phyloP scores from a whole-genome alignment of 2,329 filamentous ascomycete genomes.

The Phaeosphaeriaceae sp. region DNA sequence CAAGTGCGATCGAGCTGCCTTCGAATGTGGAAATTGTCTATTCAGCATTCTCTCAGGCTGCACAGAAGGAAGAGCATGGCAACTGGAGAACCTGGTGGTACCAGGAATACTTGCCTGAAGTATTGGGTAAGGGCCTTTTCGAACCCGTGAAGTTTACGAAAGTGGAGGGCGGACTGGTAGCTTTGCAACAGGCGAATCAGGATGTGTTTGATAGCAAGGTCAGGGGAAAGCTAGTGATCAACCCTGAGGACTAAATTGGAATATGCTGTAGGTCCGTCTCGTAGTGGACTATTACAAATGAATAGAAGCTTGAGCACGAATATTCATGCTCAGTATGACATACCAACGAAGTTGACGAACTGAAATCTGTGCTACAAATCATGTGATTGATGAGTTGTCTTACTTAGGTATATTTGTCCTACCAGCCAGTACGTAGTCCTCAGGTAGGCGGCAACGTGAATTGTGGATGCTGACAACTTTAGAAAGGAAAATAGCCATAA shows the following conservation, averaged over 20 bases:
- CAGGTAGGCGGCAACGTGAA: too few species aligned
- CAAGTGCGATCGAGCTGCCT: constrained; percentile 27
- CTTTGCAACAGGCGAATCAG: constrained; percentile 29
- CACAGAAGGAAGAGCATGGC: constrained; percentile 26
- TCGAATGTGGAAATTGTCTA: constrained; percentile 32
- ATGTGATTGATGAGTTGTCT: too few species aligned
- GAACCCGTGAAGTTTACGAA: constrained; percentile 32
- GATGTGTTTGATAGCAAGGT: constrained; percentile 32
- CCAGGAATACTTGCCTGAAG: constrained; percentile 31
- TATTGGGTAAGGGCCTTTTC: constrained; percentile 25
- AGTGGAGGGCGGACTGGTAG: constrained; percentile 27
- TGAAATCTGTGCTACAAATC: too few species aligned
- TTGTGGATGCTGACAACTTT: too few species aligned
- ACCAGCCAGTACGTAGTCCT: too few species aligned
- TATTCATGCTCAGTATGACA: too few species aligned
- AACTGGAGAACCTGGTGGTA: constrained; percentile 35
- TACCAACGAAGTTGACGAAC: too few species aligned
- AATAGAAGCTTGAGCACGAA: too few species aligned
- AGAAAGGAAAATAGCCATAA: too few species aligned
- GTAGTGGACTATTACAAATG: too few species aligned
- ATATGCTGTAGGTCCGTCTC: too few species aligned
- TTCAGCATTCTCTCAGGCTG: constrained; percentile 34
- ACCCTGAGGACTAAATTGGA: constrained; percentile 29
- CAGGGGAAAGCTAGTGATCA: constrained; percentile 29
- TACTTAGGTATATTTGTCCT: too few species aligned